phyloP scores from a whole-genome alignment of 306 rosid genomes.

The Comarum palustre region DNA sequence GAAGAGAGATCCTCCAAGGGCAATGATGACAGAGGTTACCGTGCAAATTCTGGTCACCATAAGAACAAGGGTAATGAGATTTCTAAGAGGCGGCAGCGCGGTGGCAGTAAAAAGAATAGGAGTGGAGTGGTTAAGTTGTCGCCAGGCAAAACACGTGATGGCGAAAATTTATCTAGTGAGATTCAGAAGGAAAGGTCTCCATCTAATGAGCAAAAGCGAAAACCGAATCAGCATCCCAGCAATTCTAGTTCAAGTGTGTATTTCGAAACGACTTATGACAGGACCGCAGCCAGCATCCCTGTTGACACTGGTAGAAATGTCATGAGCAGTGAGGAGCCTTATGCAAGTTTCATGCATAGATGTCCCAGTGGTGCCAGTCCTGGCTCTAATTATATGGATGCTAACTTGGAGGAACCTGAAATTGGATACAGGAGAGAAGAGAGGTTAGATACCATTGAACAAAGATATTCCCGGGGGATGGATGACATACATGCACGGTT shows the following conservation, averaged over 20 bases:
- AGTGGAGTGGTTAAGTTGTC: constrained; percentile 25
- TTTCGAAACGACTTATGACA: constrained; percentile 24
- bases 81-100: constrained; percentile 33
- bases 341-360: constrained; percentile 13
- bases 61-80: constrained; percentile 30
- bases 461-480: constrained; percentile 25
- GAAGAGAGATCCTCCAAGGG: constrained; percentile 16
- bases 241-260: constrained; percentile 22
- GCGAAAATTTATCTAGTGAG: constrained; percentile 24
- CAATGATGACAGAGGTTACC: constrained; percentile 31
- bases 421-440: constrained; percentile 31
- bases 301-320: constrained; percentile 16
- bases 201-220: constrained; percentile 21
- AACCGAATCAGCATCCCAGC: constrained; percentile 17
- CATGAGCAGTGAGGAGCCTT: constrained; percentile 16
- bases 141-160: constrained; percentile 24
- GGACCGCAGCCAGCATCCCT: neutral
- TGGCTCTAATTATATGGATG: constrained; percentile 28
- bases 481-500: constrained; percentile 36
- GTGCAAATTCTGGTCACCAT: constrained; percentile 25
- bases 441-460: constrained; percentile 17
- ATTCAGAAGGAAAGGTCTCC: constrained; percentile 20
- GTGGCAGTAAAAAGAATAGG: constrained; percentile 23
- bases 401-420: constrained; percentile 34
- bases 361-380: constrained; percentile 28